These are phyloP conservation scores for Teunomyces tritomae DNA, from an alignment of 805 yeast genomes.

Conservation along the genomic window DNA sequence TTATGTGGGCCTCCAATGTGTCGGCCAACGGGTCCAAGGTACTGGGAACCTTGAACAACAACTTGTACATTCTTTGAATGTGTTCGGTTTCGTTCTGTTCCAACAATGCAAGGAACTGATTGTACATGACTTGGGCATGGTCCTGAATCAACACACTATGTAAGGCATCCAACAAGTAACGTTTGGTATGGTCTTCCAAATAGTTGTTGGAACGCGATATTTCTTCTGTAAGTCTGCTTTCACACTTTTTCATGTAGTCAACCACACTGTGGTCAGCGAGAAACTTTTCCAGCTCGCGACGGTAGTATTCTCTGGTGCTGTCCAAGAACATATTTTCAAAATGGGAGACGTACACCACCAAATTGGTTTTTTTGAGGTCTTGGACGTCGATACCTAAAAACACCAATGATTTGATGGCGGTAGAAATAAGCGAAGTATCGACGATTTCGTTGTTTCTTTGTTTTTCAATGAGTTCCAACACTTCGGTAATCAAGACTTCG, in stretches of 20 bases:
- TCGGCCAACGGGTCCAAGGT: constrained; percentile 78
- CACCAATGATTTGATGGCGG: constrained; percentile 83
- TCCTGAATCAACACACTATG: constrained; percentile 74
- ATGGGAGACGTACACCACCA: constrained; percentile 73
- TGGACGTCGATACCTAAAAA: constrained; percentile 86
- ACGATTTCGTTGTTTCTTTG: constrained; percentile 80
- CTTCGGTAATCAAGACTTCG: constrained; percentile 59
- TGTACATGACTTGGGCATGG: constrained; percentile 73
- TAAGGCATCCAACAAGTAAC: constrained; percentile 70
- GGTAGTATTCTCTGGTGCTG: constrained; percentile 65
- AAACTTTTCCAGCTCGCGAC: constrained; percentile 63
- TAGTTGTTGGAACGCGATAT: constrained; percentile 71
- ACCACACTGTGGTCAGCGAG: constrained; percentile 76
- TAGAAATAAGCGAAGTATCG: constrained; percentile 61
- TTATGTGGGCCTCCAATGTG: constrained; percentile 70
- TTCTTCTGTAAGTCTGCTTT: constrained; percentile 79
- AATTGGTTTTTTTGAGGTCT: constrained; percentile 81
- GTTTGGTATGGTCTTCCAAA: constrained; percentile 82
- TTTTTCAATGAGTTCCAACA: constrained; percentile 68
- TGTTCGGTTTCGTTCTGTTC: constrained; percentile 71
- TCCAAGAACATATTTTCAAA: constrained; percentile 78
- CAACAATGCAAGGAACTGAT: constrained; percentile 71
- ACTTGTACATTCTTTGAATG: constrained; percentile 70
- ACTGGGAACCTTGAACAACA: constrained; percentile 74
- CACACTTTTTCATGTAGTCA: constrained; percentile 86